Conservation (phyloP, 2,329 filamentous ascomycete species). For the Myrmaecium sp. region DNA sequence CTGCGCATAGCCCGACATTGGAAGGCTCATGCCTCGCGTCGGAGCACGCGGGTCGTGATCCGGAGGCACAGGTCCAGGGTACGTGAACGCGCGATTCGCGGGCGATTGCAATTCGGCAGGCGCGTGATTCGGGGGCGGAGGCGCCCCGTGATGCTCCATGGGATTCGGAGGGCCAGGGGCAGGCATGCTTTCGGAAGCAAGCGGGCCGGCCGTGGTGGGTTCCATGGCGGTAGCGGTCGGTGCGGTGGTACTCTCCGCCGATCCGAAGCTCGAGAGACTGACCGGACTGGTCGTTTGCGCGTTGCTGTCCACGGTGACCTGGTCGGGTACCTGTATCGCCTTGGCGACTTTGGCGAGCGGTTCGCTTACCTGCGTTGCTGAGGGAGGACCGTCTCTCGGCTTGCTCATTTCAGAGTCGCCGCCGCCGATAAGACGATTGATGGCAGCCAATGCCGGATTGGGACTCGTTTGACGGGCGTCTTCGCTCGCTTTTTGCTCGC, state of each 20-base stretch:
- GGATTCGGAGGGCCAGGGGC: slow-evolving; percentile 22
- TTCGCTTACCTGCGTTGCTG: slow-evolving; percentile 28
- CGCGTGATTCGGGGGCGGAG: slow-evolving; percentile 2
- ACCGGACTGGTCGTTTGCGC: slow-evolving; percentile 36
- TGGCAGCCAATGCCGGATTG: slow-evolving; percentile 27
- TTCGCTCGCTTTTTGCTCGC: slow-evolving; percentile 18
- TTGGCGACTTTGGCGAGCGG: slow-evolving; percentile 30
- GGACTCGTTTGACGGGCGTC: slow-evolving; percentile 28
- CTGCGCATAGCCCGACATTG: slow-evolving; percentile 36
- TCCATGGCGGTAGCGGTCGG: slow-evolving; percentile 33
- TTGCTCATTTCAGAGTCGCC: slow-evolving; percentile 24
- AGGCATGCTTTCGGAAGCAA: slow-evolving; percentile 27
- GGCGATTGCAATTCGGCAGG: slow-evolving; percentile 17
- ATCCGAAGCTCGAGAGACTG: slow-evolving; percentile 37
- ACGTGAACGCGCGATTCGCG: slow-evolving; percentile 43
- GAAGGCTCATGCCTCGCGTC: slow-evolving; percentile 41
- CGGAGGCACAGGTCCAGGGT: slow-evolving; percentile 38
- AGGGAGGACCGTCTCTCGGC: slow-evolving; percentile 24
- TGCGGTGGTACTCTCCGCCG: slow-evolving; percentile 30
- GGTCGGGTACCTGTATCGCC: slow-evolving; percentile 32
- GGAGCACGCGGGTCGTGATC: slow-evolving; percentile 32
- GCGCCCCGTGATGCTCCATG: slow-evolving; percentile 10
- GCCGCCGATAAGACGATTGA: slow-evolving; percentile 27
- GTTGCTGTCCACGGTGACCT: slow-evolving; percentile 23
- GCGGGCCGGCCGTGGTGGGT: slow-evolving; percentile 30